Evolutionary conservation across 78 protist species (phyloP).

Genomic region (Protostelium mycophagum): DNA sequence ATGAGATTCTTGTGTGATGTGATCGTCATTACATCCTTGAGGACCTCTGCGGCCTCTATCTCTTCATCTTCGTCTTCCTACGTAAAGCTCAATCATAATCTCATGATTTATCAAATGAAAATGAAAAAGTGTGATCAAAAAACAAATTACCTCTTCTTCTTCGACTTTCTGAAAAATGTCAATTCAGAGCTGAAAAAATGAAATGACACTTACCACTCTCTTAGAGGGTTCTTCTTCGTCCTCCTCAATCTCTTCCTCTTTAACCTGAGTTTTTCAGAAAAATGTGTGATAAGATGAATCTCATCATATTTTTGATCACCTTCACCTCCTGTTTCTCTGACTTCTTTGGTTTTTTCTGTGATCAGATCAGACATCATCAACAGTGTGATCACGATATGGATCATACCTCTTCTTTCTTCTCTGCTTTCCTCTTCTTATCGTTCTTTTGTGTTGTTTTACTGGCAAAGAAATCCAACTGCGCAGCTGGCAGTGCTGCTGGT

Average conservation of each 20-base stretch:
- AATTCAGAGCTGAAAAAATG: too few relatives aligned
- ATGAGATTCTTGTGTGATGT: too few relatives aligned
- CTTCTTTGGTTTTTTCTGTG: conserved; percentile 16
- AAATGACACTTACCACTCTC: too few relatives aligned
- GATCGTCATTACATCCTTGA: too few relatives aligned
- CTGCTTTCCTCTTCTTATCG: neutral
- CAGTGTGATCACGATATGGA: neutral
- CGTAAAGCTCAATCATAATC: too few relatives aligned
- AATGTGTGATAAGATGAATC: neutral
- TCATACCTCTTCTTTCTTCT: neutral
- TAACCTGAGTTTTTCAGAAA: neutral
- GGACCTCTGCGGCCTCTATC: too few relatives aligned
- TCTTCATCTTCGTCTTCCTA: too few relatives aligned
- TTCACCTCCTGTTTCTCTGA: conserved; percentile 3
- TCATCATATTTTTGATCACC: conserved; percentile 9
- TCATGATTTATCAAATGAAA: too few relatives aligned
- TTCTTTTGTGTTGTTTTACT: too few relatives aligned
- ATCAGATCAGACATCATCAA: neutral
- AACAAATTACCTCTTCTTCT: too few relatives aligned
- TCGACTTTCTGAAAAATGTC: too few relatives aligned
- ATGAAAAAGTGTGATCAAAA: too few relatives aligned
- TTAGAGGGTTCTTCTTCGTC: neutral
- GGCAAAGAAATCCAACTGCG: neutral
- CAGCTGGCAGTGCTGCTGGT: neutral
- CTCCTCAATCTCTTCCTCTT: neutral